Conservation (phyloP, 345 rosid genomes). For the Streptanthus diversifolius region DNA sequence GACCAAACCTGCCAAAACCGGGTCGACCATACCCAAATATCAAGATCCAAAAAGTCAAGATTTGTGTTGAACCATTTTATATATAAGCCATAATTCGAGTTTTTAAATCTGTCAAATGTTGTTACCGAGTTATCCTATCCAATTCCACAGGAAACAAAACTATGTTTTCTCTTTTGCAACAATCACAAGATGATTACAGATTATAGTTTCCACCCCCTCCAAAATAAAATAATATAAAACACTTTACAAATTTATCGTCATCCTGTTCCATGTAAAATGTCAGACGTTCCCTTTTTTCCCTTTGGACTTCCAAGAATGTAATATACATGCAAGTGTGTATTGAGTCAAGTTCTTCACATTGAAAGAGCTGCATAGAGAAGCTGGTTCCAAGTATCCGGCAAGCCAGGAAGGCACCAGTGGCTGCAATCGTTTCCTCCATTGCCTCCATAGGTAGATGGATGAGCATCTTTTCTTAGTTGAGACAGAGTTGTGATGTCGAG, state of each 20-base stretch:
- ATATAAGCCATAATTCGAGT: not conserved
- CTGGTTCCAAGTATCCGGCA: conserved; percentile 97
- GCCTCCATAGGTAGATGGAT: conserved; percentile 63
- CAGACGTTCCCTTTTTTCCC: not conserved
- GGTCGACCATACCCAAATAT: not conserved
- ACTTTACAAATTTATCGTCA: conserved; percentile 4
- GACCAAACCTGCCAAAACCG: not conserved
- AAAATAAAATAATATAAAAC: not conserved
- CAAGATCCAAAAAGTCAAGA: not conserved
- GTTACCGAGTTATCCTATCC: not conserved
- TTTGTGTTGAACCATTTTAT: not conserved
- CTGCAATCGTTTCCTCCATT: conserved; percentile 73
- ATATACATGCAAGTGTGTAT: conserved; percentile 18
- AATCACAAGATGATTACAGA: conserved; percentile 4
- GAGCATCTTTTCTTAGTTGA: conserved; percentile 87
- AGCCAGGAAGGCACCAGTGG: conserved; percentile 96
- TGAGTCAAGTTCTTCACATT: conserved; percentile 36
- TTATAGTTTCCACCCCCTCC: not conserved
- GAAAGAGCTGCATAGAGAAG: conserved; percentile 77
- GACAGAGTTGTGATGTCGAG: conserved; percentile 84
- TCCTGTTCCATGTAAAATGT: conserved; percentile 16
- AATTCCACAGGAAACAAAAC: not conserved
- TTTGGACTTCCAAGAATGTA: conserved; percentile 8
- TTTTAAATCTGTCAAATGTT: not conserved
- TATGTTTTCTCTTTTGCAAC: not conserved